Evolutionary conservation across 306 rosid species (phyloP), one percentile per base, ranked within the genome.

Genomic region (Ammopiptanthus mongolicus): DNA sequence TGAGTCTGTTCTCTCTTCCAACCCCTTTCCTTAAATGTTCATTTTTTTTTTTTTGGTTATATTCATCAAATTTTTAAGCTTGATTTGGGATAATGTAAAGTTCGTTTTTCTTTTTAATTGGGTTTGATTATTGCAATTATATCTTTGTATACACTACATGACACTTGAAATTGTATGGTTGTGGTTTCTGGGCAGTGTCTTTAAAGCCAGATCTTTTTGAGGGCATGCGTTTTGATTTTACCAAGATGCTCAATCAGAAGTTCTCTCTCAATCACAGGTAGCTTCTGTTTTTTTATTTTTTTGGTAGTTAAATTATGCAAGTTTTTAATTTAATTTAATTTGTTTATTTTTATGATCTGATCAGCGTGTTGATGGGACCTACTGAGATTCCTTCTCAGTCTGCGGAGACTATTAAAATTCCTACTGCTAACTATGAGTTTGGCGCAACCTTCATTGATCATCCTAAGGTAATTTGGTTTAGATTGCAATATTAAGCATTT

Each of bases 201-300:
- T 84, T 96, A 37, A 96, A 92, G 66, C 99, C 99, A n/a, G 99
- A 92, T 46, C 85, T 86, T 37, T 96, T 96, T 17, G 99, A 96
- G 77, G 99, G 99, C 18, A 74, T 92, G 94, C 92, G 98, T 11
- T 90, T 96, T 78, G 99, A 96, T 84, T 96, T 96, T 74, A 92
- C 96, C 69, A 96, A 87, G 79, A 91, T 91, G 28, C 96, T 96
- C 59, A 96, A 90, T 76, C 98, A 89, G 58, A 90, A 85, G 78
- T 96, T 96, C 65, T 87, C 99, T 10, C 96, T 96, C 76, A 92
- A 97, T 78, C 99, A 96, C 86, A 96, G 99, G 99, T 96, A 73
- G 42, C 55, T 44, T 71, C 5, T 18, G 3, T 1, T 41, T 50
- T 8, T 34, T 22, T 9, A 9, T 13, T n/a, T 18, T 56, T 31